phyloP scores from a whole-genome alignment of 2,329 filamentous ascomycete species.

The Neofusicoccum ribis region DNA sequence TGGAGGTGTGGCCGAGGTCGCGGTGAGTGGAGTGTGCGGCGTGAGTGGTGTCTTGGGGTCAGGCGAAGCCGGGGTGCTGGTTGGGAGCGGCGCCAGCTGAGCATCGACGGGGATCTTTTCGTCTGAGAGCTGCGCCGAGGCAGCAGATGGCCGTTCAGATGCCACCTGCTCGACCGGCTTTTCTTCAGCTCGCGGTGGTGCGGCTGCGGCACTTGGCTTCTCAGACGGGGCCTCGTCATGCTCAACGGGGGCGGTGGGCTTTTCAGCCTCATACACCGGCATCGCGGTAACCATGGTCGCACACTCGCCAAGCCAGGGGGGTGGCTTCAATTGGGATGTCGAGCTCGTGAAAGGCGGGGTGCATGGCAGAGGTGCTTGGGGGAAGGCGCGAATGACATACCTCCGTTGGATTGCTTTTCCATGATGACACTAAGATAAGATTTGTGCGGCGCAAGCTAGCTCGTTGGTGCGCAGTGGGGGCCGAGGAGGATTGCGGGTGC shows the following conservation, averaged over 20 bases:
- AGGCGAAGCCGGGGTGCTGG: background rate
- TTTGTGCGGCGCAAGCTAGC: background rate
- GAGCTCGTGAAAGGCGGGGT: background rate
- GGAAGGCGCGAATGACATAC: conserved; percentile 1
- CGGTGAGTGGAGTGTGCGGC: background rate
- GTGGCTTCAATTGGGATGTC: background rate
- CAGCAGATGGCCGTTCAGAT: background rate
- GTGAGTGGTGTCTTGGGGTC: background rate
- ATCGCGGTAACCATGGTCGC: background rate
- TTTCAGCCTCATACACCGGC: background rate
- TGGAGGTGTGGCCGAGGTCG: background rate
- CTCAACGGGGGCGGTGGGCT: background rate
- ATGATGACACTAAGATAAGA: conserved; percentile 16
- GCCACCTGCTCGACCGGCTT: background rate
- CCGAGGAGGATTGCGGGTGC: background rate
- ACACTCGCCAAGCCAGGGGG: background rate
- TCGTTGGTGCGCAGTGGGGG: background rate
- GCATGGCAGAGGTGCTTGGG: background rate
- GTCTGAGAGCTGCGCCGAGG: background rate
- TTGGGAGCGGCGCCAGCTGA: background rate
- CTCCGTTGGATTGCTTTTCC: conserved; percentile 11
- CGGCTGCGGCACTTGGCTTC: background rate
- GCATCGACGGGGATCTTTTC: conserved; percentile 1
- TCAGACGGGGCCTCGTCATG: background rate
- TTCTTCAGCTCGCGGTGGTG: background rate